Evolutionary conservation across 108 stramenopile genomes (phyloP).

Genomic region (Nitzschia palea): DNA sequence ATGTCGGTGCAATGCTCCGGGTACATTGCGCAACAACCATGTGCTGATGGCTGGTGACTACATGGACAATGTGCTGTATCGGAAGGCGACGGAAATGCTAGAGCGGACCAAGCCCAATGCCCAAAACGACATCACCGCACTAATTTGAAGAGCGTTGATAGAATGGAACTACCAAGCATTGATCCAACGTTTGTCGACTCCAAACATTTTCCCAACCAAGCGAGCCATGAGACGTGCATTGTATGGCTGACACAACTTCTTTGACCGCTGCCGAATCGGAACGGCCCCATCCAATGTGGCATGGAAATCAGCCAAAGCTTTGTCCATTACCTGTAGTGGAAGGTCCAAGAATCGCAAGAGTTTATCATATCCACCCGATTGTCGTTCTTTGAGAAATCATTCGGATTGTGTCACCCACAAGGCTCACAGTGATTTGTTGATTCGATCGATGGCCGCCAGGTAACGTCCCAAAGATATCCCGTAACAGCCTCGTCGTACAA

Average conservation of each 20-base stretch:
- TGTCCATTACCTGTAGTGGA: neutral
- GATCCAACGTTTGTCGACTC: no score
- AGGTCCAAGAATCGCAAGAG: constrained; percentile 9
- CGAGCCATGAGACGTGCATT: constrained; percentile 5
- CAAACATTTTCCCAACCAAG: constrained; percentile 15
- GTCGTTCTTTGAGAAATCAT: neutral
- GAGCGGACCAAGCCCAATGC: no score
- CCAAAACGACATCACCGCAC: no score
- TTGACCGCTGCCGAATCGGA: neutral
- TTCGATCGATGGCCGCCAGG: neutral
- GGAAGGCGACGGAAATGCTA: no score
- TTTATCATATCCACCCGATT: constrained; percentile 4
- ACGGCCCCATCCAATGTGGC: neutral
- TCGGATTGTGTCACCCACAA: constrained; percentile 7
- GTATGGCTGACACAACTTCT: constrained; percentile 21
- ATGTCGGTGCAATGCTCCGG: no score
- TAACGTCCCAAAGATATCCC: constrained; percentile 3
- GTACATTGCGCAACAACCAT: no score
- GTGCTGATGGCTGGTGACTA: no score
- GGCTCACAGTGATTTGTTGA: constrained; percentile 4
- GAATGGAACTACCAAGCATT: no score
- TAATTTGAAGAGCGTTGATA: no score
- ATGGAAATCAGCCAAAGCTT: neutral
- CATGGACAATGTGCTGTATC: no score
- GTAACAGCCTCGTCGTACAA: constrained; percentile 17